Conservation (phyloP, 1,139 yeast species). For the Candida albicans region DNA sequence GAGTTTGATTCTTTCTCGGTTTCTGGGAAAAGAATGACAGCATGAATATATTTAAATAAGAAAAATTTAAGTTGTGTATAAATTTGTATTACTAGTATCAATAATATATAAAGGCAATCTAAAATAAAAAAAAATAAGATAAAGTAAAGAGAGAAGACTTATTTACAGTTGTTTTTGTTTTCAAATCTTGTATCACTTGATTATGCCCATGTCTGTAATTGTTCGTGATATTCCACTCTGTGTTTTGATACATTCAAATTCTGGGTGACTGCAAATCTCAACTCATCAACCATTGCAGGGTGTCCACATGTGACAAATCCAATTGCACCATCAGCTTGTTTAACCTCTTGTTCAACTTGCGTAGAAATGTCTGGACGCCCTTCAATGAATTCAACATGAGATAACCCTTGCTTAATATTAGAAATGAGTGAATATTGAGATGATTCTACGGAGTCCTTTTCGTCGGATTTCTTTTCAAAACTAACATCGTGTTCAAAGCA, state of each 20-base stretch:
- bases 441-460: slow-evolving; percentile 3
- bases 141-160: no score
- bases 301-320: no score
- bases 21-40: no score
- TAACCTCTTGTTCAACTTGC: slow-evolving; percentile 26
- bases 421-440: slow-evolving; percentile 4
- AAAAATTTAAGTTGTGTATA: not conserved
- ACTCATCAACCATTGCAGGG: no score
- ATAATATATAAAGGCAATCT: not conserved
- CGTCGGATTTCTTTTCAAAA: slow-evolving; percentile 6
- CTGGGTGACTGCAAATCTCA: no score
- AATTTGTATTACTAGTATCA: not conserved
- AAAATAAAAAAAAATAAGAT: not conserved
- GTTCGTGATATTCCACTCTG: no score
- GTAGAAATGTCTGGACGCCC: slow-evolving; percentile 34
- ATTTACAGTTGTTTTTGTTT: no score
- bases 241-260: slow-evolving; percentile 11
- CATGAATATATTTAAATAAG: not conserved
- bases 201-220: not conserved
- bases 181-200: no score
- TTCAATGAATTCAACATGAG: slow-evolving; percentile 28
- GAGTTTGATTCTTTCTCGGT: not conserved
- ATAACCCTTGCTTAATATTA: slow-evolving; percentile 21
- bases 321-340: no score
- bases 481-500: not conserved